Percentiles rank a stretch among this genome's conserved stretches.
phyloP scores from a whole-genome alignment of 371 early-diverging fungal species.

The Zopfochytrium polystomum region DNA sequence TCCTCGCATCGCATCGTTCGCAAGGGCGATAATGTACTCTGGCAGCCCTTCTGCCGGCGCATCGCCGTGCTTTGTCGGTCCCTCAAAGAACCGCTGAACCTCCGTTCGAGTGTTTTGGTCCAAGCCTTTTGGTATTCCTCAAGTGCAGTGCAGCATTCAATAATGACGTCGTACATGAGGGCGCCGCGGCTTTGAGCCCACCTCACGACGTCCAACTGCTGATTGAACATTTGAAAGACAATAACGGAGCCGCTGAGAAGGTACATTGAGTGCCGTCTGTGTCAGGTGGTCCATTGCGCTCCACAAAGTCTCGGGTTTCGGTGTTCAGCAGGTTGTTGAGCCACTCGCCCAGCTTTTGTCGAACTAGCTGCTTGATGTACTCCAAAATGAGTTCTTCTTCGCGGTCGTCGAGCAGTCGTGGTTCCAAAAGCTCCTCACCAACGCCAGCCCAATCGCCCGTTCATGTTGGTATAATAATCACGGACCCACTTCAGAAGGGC shows the following conservation, averaged over 20 bases:
- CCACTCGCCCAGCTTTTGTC: conserved; percentile 85
- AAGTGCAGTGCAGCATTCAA: conserved; percentile 80
- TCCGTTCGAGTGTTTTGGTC: conserved; percentile 72
- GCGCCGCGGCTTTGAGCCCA: conserved; percentile 74
- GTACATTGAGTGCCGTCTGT: conserved; percentile 71
- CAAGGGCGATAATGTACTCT: conserved; percentile 91
- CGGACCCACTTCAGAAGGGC: conserved; percentile 80
- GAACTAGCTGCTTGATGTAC: conserved; percentile 84
- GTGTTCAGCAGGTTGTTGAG: conserved; percentile 77
- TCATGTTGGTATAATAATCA: conserved; percentile 87
- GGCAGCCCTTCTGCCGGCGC: conserved; percentile 76
- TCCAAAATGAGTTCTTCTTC: conserved; percentile 83
- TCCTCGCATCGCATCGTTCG: conserved; percentile 85
- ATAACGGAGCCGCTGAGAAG: conserved; percentile 77
- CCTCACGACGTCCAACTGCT: conserved; percentile 90
- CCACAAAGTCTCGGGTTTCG: conserved; percentile 77
- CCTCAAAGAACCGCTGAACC: conserved; percentile 67
- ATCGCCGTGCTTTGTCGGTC: conserved; percentile 64
- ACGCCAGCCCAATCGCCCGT: conserved; percentile 75
- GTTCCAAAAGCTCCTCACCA: conserved; percentile 85
- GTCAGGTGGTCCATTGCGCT: conserved; percentile 72
- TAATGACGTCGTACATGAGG: conserved; percentile 76
- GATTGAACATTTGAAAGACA: conserved; percentile 93
- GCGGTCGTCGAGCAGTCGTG: conserved; percentile 84
- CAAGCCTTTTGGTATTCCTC: conserved; percentile 77